Evolutionary conservation across 352 stramenopile genomes (phyloP).

Genomic region (Phytophthora macrochlamydospora): DNA sequence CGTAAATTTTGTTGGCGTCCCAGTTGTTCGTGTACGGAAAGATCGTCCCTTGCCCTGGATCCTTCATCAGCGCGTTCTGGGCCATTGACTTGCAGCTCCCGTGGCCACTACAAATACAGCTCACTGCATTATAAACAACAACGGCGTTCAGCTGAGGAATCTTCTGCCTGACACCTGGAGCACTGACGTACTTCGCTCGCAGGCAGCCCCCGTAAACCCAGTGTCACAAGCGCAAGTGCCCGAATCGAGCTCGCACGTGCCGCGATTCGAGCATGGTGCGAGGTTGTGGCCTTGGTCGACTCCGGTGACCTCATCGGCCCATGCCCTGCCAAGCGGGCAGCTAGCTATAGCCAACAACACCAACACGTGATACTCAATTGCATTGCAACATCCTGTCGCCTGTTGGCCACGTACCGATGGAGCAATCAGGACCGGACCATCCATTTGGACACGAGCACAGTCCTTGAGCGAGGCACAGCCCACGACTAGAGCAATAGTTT

Average conservation of each 20-base stretch:
- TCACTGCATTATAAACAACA: slow-evolving; percentile 40
- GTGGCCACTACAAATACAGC: slow-evolving; percentile 74
- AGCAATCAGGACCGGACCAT: slow-evolving; percentile 67
- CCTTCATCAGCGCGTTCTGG: slow-evolving; percentile 58
- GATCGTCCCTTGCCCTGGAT: slow-evolving; percentile 50
- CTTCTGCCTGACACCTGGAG: not conserved
- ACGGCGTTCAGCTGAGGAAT: not conserved
- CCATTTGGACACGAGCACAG: slow-evolving; percentile 54
- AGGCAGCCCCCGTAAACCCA: slow-evolving; percentile 82
- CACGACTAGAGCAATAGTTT: slow-evolving; percentile 75
- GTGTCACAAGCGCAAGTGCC: slow-evolving; percentile 67
- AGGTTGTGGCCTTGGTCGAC: slow-evolving; percentile 80
- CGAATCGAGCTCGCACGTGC: slow-evolving; percentile 58
- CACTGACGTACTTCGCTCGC: slow-evolving; percentile 63
- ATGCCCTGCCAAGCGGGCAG: slow-evolving; percentile 72
- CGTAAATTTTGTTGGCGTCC: slow-evolving; percentile 86
- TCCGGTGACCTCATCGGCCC: slow-evolving; percentile 64
- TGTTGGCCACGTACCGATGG: slow-evolving; percentile 35
- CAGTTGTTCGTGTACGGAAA: slow-evolving; percentile 75
- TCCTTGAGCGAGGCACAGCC: slow-evolving; percentile 60
- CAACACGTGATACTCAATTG: not conserved
- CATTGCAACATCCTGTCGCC: not conserved
- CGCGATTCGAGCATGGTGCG: slow-evolving; percentile 90
- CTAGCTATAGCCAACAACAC: slow-evolving; percentile 24
- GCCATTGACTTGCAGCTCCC: slow-evolving; percentile 85